phyloP scores from a whole-genome alignment of 805 yeast genomes.

The Candida montana region DNA sequence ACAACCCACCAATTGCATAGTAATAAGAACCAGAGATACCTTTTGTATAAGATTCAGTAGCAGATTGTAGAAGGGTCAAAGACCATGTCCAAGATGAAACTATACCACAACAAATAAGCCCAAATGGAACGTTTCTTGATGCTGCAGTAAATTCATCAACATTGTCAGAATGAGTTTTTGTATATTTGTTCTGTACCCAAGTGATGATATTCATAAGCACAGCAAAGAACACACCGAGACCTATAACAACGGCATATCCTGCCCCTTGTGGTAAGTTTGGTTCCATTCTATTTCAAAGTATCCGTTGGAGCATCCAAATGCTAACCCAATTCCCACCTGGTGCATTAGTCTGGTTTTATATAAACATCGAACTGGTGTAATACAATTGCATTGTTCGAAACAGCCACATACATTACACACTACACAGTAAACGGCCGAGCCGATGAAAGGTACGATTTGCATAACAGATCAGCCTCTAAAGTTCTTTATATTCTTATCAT shows the following conservation, averaged over 20 bases:
- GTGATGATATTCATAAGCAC: slow-evolving; percentile 37
- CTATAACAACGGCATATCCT: slow-evolving; percentile 80
- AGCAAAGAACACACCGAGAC: slow-evolving; percentile 51
- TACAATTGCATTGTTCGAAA: too few species aligned
- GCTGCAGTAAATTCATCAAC: slow-evolving; percentile 42
- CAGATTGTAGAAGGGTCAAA: slow-evolving; percentile 27
- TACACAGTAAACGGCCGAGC: too few species aligned
- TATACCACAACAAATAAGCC: slow-evolving; percentile 38
- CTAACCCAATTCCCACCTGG: too few species aligned
- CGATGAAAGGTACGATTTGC: too few species aligned
- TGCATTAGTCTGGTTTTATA: too few species aligned
- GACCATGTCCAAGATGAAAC: slow-evolving; percentile 39
- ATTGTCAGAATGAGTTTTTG: slow-evolving; percentile 24
- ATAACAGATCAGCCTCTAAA: too few species aligned
- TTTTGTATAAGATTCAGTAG: slow-evolving; percentile 26
- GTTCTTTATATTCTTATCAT: too few species aligned
- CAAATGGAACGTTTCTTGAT: slow-evolving; percentile 38
- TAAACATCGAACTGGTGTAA: too few species aligned
- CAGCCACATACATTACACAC: too few species aligned
- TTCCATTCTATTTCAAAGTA: slow-evolving; percentile 5
- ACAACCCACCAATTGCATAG: slow-evolving; percentile 22
- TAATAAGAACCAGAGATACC: slow-evolving; percentile 30
- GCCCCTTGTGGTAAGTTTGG: slow-evolving; percentile 51
- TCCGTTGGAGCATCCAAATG: too few species aligned
- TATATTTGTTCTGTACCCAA: slow-evolving; percentile 30